Evolutionary conservation across 805 yeast genomes (phyloP).

Genomic region (Saccharomyces paradoxus): DNA sequence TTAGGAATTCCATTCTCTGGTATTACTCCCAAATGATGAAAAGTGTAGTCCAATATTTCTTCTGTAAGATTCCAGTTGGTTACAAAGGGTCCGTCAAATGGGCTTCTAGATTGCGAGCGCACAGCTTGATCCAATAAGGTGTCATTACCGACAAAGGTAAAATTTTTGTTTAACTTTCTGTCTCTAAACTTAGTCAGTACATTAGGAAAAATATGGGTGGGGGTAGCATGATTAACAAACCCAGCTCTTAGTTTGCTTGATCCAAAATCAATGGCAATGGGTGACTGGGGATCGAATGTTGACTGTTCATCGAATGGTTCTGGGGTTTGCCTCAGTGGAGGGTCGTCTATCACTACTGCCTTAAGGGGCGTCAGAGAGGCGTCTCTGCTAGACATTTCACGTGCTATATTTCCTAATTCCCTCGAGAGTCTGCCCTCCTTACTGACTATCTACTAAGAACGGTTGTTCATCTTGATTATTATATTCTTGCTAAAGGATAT

Average conservation of each 20-base stretch:
- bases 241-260: constrained; percentile 54
- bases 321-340: constrained; percentile 26
- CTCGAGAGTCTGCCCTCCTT: not conserved
- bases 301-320: constrained; percentile 26
- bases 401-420: not conserved
- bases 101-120: constrained; percentile 61
- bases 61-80: constrained; percentile 93
- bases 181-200: constrained; percentile 70
- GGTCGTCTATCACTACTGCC: constrained; percentile 23
- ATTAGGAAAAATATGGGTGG: constrained; percentile 63
- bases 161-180: constrained; percentile 50
- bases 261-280: constrained; percentile 88
- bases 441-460: not conserved
- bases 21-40: constrained; percentile 66
- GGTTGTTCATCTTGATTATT: constrained; percentile 3
- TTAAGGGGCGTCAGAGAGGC: constrained; percentile 23
- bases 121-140: constrained; percentile 61
- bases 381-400: constrained; percentile 17
- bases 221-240: constrained; percentile 36
- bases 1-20: constrained; percentile 51
- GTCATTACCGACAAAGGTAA: constrained; percentile 79
- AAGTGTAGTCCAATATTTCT: constrained; percentile 71
- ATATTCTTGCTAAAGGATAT: not conserved
- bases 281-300: constrained; percentile 36
- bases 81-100: constrained; percentile 79